phyloP scores from a whole-genome alignment of 768 basidiomycete genomes.

The Suillus plorans region DNA sequence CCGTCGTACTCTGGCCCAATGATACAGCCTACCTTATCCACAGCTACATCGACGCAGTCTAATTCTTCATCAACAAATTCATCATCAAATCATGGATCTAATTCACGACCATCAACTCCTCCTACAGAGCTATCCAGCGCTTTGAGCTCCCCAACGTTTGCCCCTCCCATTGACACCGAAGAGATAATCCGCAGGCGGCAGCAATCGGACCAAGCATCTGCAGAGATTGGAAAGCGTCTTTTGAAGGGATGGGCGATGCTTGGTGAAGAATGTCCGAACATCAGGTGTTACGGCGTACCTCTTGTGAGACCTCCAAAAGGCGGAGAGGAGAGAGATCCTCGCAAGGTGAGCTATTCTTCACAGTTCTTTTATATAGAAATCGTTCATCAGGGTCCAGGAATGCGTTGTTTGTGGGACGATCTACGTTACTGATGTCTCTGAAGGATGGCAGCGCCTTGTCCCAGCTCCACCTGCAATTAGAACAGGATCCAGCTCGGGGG shows the following conservation, averaged over 20 bases:
- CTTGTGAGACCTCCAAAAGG: slow-evolving; percentile 74
- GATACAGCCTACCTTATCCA: background rate
- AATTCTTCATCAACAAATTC: slow-evolving; percentile 41
- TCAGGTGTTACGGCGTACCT: slow-evolving; percentile 75
- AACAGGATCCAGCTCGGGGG: background rate
- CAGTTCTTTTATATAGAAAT: background rate
- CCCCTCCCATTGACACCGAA: slow-evolving; percentile 63
- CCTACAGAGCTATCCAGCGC: slow-evolving; percentile 71
- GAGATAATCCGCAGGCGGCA: slow-evolving; percentile 66
- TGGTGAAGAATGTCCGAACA: slow-evolving; percentile 78
- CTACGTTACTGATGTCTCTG: slow-evolving; percentile 56
- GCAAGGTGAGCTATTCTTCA: slow-evolving; percentile 49
- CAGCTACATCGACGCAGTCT: slow-evolving; percentile 23
- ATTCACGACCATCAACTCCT: slow-evolving; percentile 71
- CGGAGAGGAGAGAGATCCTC: slow-evolving; percentile 58
- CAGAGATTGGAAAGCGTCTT: slow-evolving; percentile 75
- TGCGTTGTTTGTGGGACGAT: slow-evolving; percentile 73
- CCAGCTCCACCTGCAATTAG: slow-evolving; percentile 19
- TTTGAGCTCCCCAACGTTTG: slow-evolving; percentile 62
- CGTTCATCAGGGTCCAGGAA: slow-evolving; percentile 47
- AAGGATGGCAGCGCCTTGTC: slow-evolving; percentile 48
- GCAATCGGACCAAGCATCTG: slow-evolving; percentile 79
- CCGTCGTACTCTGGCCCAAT: background rate
- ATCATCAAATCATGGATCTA: slow-evolving; percentile 41
- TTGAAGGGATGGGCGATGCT: slow-evolving; percentile 88